These are phyloP conservation scores for Uromyces viciae-fabae DNA, from an alignment of 1,284 basidiomycete species.

Conservation along the genomic window DNA sequence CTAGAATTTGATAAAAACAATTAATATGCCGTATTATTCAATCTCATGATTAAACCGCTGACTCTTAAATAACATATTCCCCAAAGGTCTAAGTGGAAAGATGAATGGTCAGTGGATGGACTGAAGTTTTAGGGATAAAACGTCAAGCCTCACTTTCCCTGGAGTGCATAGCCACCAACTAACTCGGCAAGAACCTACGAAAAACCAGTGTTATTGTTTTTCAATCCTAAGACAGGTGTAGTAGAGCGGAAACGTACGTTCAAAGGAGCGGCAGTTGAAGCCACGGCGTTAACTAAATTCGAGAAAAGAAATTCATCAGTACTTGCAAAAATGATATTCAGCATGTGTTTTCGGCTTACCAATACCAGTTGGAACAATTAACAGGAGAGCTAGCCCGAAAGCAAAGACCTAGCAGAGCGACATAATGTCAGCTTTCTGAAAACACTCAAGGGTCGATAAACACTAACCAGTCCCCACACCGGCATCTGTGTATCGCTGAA, in stretches of 20 bases:
- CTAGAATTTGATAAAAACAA: neutral
- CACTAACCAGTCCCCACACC: conserved; percentile 40
- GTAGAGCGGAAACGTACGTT: conserved; percentile 12
- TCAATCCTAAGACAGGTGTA: neutral
- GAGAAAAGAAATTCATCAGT: neutral
- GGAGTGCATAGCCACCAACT: conserved; percentile 37
- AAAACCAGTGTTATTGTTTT: neutral
- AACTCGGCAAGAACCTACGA: conserved; percentile 39
- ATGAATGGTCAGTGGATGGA: neutral
- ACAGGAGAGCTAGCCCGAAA: conserved; percentile 11
- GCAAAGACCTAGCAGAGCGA: conserved; percentile 30
- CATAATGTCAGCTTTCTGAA: too few species aligned
- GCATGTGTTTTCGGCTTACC: neutral
- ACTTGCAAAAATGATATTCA: neutral
- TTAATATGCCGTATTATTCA: too few species aligned
- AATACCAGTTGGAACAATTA: conserved; percentile 37
- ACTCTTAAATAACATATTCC: conserved; percentile 45
- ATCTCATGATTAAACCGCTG: neutral
- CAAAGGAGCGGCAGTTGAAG: conserved; percentile 24
- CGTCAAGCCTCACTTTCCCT: conserved; percentile 6
- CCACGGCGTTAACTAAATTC: conserved; percentile 23
- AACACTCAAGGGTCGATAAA: neutral
- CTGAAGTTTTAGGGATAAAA: neutral
- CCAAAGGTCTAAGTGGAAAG: conserved; percentile 7
- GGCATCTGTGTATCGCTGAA: conserved; percentile 38